These are phyloP conservation scores for Kwoniella botswanensis DNA, from an alignment of 768 basidiomycete genomes.

Conservation along the genomic window DNA sequence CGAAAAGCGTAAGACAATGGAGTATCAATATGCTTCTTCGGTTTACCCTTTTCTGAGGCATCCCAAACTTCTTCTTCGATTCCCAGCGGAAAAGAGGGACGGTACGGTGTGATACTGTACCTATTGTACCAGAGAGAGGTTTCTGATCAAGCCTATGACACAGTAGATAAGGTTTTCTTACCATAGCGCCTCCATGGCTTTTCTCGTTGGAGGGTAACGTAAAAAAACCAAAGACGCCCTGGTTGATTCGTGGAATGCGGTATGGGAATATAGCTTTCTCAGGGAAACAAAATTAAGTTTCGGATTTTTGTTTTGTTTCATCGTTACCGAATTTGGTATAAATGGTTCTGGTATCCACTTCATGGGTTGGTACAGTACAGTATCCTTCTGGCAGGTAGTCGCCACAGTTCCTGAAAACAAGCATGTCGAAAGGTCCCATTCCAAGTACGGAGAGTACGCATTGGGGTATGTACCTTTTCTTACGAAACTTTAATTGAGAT, in stretches of 20 bases:
- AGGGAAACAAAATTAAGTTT: neutral
- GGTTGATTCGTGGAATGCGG: too few relatives aligned
- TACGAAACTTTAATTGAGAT: slow-evolving; percentile 4
- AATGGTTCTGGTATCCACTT: too few relatives aligned
- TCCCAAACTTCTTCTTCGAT: neutral
- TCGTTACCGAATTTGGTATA: neutral
- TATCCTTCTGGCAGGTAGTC: neutral
- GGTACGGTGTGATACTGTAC: too few relatives aligned
- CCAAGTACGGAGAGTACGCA: neutral
- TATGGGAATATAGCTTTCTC: neutral
- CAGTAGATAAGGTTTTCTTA: neutral
- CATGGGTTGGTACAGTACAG: too few relatives aligned
- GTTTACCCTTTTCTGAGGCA: neutral
- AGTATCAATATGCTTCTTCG: slow-evolving; percentile 5
- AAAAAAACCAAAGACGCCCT: neutral
- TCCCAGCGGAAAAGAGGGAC: too few relatives aligned
- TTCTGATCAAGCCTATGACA: neutral
- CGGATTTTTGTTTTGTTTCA: neutral
- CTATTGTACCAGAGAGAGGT: neutral
- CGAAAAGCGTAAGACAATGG: neutral
- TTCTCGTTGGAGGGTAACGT: neutral
- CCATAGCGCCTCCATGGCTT: neutral
- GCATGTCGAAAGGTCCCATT: slow-evolving; percentile 11
- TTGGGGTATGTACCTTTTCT: neutral
- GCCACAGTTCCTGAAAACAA: slow-evolving; percentile 5